Percentiles rank a stretch among this genome's conserved stretches.
Conservation (phyloP, 192 early-diverging fungal genomes). For the Haplosporangium gracile region DNA sequence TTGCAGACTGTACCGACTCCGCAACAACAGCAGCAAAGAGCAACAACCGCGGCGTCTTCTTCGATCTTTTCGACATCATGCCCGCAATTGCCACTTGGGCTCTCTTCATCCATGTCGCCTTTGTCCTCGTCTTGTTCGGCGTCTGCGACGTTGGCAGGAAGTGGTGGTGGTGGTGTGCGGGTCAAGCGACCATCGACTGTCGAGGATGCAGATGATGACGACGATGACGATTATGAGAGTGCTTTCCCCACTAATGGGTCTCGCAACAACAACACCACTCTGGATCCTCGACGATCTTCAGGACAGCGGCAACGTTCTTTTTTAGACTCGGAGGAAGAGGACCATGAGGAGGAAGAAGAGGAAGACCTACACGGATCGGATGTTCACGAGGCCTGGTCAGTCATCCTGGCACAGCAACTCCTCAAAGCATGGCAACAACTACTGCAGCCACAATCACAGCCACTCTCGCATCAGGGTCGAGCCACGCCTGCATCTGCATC, state of each 20-base stretch:
- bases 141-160: background rate
- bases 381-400: slow-evolving; percentile 27
- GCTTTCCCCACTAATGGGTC: background rate
- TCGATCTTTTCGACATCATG: slow-evolving; percentile 34
- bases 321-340: background rate
- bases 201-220: slow-evolving; percentile 11
- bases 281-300: no score
- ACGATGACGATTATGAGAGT: background rate
- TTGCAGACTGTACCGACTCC: no score
- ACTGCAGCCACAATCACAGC: background rate
- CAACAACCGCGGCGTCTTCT: background rate
- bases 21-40: background rate
- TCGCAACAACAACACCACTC: background rate
- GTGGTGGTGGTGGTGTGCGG: background rate
- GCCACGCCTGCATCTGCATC: background rate
- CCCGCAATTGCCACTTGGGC: slow-evolving; percentile 24
- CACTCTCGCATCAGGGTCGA: background rate
- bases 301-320: background rate
- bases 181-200: slow-evolving; percentile 14
- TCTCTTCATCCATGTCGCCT: background rate
- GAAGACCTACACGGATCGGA: slow-evolving; percentile 13
- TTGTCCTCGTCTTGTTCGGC: background rate
- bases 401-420: slow-evolving; percentile 19
- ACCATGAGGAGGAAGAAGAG: background rate
- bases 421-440: slow-evolving; percentile 27